Percentiles rank a stretch among this genome's conserved stretches.
These are phyloP conservation scores for Xerocomus nothofagi DNA, from an alignment of 1,284 basidiomycete species.

Conservation along the genomic window DNA sequence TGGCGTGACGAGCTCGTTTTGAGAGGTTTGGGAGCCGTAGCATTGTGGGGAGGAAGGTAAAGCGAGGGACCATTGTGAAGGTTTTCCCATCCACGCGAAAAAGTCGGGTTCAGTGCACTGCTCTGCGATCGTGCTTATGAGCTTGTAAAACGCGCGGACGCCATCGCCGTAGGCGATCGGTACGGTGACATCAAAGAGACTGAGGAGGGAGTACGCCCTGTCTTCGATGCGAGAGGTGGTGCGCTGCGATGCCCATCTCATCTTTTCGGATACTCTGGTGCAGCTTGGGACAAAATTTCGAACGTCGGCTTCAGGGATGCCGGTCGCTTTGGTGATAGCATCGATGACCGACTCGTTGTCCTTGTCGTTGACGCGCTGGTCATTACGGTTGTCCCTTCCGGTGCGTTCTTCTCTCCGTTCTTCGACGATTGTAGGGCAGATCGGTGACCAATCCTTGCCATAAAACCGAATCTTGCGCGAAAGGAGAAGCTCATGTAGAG, in stretches of 20 bases:
- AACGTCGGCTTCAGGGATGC: slow-evolving; percentile 26
- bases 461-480: slow-evolving; percentile 30
- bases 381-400: slow-evolving; percentile 11
- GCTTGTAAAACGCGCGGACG: slow-evolving; percentile 25
- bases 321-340: slow-evolving; percentile 18
- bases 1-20: slow-evolving; percentile 12
- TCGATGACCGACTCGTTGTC: slow-evolving; percentile 23
- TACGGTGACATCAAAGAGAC: slow-evolving; percentile 21
- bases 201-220: slow-evolving; percentile 28
- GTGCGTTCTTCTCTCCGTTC: slow-evolving; percentile 20
- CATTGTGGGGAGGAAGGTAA: slow-evolving; percentile 25
- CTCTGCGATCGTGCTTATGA: slow-evolving; percentile 18
- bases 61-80: slow-evolving; percentile 27
- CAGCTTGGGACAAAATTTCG: slow-evolving; percentile 25
- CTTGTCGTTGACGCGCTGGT: slow-evolving; percentile 28
- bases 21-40: slow-evolving; percentile 9
- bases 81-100: slow-evolving; percentile 27
- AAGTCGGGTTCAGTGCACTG: slow-evolving; percentile 26
- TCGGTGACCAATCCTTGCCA: slow-evolving; percentile 28
- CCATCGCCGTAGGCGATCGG: slow-evolving; percentile 30
- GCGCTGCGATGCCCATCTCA: slow-evolving; percentile 28
- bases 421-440: slow-evolving; percentile 16
- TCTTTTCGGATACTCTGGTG: slow-evolving; percentile 25
- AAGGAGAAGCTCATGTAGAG: slow-evolving; percentile 25
- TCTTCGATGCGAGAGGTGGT: slow-evolving; percentile 25